phyloP scores from a whole-genome alignment of 495 filamentous ascomycete genomes.

The Entonaema liquescens region DNA sequence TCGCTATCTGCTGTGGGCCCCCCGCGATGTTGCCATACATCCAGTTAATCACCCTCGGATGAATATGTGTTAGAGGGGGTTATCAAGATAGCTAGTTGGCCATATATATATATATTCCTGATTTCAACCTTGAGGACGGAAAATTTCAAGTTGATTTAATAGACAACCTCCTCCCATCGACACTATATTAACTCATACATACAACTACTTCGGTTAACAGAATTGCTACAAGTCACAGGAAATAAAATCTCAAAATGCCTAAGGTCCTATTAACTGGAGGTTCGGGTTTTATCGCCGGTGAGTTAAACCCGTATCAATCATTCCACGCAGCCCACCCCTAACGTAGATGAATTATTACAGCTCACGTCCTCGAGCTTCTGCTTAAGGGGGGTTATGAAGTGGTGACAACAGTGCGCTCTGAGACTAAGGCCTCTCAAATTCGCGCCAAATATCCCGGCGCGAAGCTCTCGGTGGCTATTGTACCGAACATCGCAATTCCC shows the following conservation, averaged over 20 bases:
- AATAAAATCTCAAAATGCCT: slow-evolving; percentile 55
- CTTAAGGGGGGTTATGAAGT: slow-evolving; percentile 75
- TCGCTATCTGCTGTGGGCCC: slow-evolving; percentile 6
- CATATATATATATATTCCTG: neutral
- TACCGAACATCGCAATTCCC: slow-evolving; percentile 80
- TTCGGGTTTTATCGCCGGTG: slow-evolving; percentile 62
- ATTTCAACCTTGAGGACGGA: neutral
- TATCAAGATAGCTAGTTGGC: neutral
- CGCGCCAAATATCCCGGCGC: slow-evolving; percentile 69
- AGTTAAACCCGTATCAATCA: slow-evolving; percentile 16
- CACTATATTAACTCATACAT: neutral
- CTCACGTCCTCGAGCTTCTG: slow-evolving; percentile 81
- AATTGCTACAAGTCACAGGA: neutral
- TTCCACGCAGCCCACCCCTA: neutral
- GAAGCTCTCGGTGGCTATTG: slow-evolving; percentile 78
- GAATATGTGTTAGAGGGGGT: slow-evolving; percentile 23
- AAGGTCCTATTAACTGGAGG: slow-evolving; percentile 68
- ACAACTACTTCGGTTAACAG: no score
- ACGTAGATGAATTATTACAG: slow-evolving; percentile 43
- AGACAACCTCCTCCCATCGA: neutral
- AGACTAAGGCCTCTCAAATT: slow-evolving; percentile 81
- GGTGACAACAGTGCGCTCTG: slow-evolving; percentile 82
- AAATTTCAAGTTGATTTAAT: neutral
- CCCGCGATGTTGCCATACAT: slow-evolving; percentile 34
- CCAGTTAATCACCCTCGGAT: slow-evolving; percentile 18